phyloP scores from a whole-genome alignment of 768 basidiomycete species.

The Podaxis sp. region DNA sequence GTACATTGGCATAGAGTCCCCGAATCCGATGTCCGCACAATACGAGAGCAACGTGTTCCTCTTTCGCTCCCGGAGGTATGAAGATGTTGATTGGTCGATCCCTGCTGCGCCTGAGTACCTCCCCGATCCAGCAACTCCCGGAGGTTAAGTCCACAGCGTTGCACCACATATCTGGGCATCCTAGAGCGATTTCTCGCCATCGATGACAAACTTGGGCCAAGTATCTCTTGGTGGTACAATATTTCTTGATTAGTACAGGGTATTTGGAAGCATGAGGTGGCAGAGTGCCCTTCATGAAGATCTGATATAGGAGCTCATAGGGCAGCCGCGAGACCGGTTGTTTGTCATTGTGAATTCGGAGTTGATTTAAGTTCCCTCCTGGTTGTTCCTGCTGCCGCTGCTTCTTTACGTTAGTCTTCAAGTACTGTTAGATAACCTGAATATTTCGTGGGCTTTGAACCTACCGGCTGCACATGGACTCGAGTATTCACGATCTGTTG shows the following conservation, averaged over 20 bases:
- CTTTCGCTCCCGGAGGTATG: slow-evolving; percentile 1
- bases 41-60: background rate
- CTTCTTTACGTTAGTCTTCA: background rate
- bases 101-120: slow-evolving; percentile 5
- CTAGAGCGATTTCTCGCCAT: slow-evolving; percentile 10
- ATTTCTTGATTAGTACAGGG: slow-evolving; percentile 3
- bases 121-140: background rate
- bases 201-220: slow-evolving; percentile 11
- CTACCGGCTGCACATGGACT: background rate
- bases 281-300: slow-evolving; percentile 3
- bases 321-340: slow-evolving; percentile 7
- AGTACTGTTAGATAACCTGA: background rate
- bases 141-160: slow-evolving; percentile 4
- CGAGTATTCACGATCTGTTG: background rate
- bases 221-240: slow-evolving; percentile 8
- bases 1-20: slow-evolving; percentile 6
- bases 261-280: slow-evolving; percentile 1
- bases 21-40: background rate
- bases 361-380: background rate
- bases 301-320: slow-evolving; percentile 6
- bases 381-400: background rate
- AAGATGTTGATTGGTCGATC: slow-evolving; percentile 3
- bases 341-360: slow-evolving; percentile 3
- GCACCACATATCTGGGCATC: slow-evolving; percentile 13
- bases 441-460: background rate